A percentile compares a stretch with the other conserved stretches of the same genome.
These are phyloP conservation scores for Triticum dicoccoides DNA, from an alignment of 176 grass and related monocot genomes.

Conservation along the genomic window DNA sequence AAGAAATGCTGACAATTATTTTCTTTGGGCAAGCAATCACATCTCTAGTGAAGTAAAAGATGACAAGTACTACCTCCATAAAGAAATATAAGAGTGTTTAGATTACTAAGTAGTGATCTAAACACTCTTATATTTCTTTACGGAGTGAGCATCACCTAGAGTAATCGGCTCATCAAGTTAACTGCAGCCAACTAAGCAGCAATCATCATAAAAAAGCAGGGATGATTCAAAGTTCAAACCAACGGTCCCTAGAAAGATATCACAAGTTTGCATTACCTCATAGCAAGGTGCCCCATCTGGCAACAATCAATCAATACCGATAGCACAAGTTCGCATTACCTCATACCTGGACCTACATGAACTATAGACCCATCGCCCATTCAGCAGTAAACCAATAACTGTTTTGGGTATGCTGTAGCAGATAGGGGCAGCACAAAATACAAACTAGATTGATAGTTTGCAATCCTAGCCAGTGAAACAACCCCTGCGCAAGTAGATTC, in stretches of 20 bases:
- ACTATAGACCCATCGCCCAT: not conserved
- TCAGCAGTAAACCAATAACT: not conserved
- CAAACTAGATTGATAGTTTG: constrained; percentile 14
- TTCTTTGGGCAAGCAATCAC: too few relatives aligned
- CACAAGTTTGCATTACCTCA: not conserved
- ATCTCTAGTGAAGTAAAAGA: too few relatives aligned
- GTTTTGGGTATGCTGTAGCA: not conserved
- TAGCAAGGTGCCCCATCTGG: not conserved
- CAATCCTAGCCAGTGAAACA: constrained; percentile 13
- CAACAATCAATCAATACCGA: not conserved
- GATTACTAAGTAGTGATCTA: too few relatives aligned
- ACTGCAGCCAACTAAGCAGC: too few relatives aligned
- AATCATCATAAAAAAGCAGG: too few relatives aligned
- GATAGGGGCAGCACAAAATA: not conserved
- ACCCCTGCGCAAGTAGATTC: constrained; percentile 10
- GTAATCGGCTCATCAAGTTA: too few relatives aligned
- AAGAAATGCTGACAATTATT: too few relatives aligned
- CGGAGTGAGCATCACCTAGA: too few relatives aligned
- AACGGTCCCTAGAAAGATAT: not conserved
- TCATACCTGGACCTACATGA: not conserved
- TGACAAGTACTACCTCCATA: too few relatives aligned
- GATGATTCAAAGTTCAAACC: not conserved
- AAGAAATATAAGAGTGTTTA: too few relatives aligned
- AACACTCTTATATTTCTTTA: too few relatives aligned
- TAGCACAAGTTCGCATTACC: not conserved